A percentile compares a stretch with the other conserved stretches of the same genome.
phyloP scores from a whole-genome alignment of 805 yeast genomes.

The Millerago galiae region DNA sequence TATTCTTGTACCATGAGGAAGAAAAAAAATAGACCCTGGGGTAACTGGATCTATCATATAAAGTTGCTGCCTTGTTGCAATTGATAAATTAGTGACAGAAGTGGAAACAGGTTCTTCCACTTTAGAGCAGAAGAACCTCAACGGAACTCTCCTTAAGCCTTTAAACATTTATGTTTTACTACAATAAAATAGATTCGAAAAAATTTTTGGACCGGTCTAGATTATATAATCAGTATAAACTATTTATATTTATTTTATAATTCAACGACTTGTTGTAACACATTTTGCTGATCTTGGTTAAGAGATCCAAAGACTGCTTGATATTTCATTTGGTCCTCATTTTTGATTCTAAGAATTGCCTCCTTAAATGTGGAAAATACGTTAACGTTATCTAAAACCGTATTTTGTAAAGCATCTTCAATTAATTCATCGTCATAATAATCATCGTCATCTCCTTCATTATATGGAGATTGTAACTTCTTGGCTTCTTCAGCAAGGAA shows the following conservation, averaged over 20 bases:
- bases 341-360: slow-evolving; percentile 43
- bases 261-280: slow-evolving; percentile 26
- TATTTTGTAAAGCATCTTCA: slow-evolving; percentile 76
- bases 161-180: neutral
- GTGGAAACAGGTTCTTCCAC: slow-evolving; percentile 10
- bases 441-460: slow-evolving; percentile 33
- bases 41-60: slow-evolving; percentile 75
- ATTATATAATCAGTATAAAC: neutral
- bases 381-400: slow-evolving; percentile 73
- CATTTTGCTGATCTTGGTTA: slow-evolving; percentile 29
- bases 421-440: slow-evolving; percentile 75
- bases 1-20: slow-evolving; percentile 88
- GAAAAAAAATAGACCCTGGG: slow-evolving; percentile 88
- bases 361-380: slow-evolving; percentile 62
- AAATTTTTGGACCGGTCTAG: neutral
- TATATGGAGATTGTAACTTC: slow-evolving; percentile 29
- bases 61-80: slow-evolving; percentile 52
- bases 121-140: slow-evolving; percentile 5
- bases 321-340: slow-evolving; percentile 41
- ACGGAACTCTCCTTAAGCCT: neutral
- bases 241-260: neutral
- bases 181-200: neutral
- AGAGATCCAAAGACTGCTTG: slow-evolving; percentile 38
- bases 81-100: slow-evolving; percentile 18
- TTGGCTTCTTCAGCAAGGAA: slow-evolving; percentile 41